Base-by-base conservation (phyloP, 495 filamentous ascomycete genomes). In the Monascus purpureus region DNA sequence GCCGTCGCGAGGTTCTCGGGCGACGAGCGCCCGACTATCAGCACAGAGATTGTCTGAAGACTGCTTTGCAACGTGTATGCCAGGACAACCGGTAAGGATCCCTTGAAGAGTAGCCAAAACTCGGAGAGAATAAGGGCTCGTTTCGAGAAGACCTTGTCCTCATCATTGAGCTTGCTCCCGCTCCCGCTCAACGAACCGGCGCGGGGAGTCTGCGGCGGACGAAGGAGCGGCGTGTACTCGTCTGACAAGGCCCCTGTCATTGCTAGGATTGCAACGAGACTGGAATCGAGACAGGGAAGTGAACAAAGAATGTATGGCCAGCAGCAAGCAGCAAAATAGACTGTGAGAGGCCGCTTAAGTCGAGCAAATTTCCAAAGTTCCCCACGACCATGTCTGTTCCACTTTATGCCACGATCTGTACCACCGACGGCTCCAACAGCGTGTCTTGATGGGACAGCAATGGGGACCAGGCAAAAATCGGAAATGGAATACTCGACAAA, bases 31-130 rank as follows among this genome's bases (percentile, higher is more conserved):
- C 87, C 87, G 13, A 84, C 82, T 11, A 93, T 77, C 18, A 94
- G 55, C 4, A 93, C 80, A 0, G 85, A 90, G 13, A 80, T 49
- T 0, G 86, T 93, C 51, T 94, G 86, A 0, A 94, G 63, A 11
- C 80, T 86, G 51, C 86, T 93, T 47, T 94, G 86, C 4, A 94
- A 68, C 0, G 79, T 75, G 51, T 94, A 94, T 31, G 85, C 85
- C 2, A 94, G 52, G 43, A 93, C 88, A 2, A 94, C 82, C 0
- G 86, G 86, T 2, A 81, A 52, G 0, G 83, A 80, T 11, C 68
- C 69, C 40, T 68, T 74, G 8, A 82, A 52, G 13, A 93, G 60
- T 12, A 78, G 49, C 53, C 68, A 67, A 41, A 85, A 75, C 49
- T 94, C 86, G 1, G 53, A 40, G 7, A 82, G 47, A 34, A 69